A percentile compares a stretch with the other conserved stretches of the same genome.
Evolutionary conservation across 179 eudicot species (phyloP).

Genomic region (Patellifolia procumbens): DNA sequence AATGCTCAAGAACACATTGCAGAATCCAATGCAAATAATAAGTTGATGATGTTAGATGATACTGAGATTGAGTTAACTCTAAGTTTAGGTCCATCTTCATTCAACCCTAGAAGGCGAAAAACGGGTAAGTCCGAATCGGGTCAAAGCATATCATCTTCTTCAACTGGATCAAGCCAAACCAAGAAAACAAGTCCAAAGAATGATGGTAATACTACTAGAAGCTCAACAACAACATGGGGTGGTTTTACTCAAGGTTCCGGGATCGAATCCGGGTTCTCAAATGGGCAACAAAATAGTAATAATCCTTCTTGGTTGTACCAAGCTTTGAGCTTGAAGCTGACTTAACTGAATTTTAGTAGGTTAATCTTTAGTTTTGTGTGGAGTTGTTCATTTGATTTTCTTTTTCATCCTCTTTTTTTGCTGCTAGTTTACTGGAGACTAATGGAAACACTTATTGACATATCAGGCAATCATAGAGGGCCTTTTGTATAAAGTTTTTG

Average conservation of each 20-base stretch:
- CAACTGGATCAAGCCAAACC: slow-evolving; percentile 53
- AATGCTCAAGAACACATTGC: slow-evolving; percentile 23
- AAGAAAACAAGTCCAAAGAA: slow-evolving; percentile 28
- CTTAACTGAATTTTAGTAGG: slow-evolving; percentile 7
- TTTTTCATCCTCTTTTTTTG: background rate
- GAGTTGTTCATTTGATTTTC: background rate
- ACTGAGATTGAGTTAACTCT: slow-evolving; percentile 73
- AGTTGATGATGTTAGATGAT: slow-evolving; percentile 26
- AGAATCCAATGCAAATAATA: slow-evolving; percentile 20
- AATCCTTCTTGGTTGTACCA: slow-evolving; percentile 47
- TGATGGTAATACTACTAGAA: background rate
- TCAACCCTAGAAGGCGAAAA: slow-evolving; percentile 33
- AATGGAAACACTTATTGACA: slow-evolving; percentile 9
- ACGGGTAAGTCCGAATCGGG: slow-evolving; percentile 40
- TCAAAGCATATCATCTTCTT: slow-evolving; percentile 65
- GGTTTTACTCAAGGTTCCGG: slow-evolving; percentile 30
- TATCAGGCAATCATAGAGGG: background rate
- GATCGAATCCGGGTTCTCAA: slow-evolving; percentile 26
- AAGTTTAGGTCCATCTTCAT: slow-evolving; percentile 49
- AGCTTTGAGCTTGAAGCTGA: slow-evolving; percentile 40
- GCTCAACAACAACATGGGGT: slow-evolving; percentile 22
- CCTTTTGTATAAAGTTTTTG: slow-evolving; percentile 29
- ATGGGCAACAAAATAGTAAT: slow-evolving; percentile 23
- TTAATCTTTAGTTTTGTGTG: slow-evolving; percentile 20
- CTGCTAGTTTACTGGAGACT: slow-evolving; percentile 3